Conservation (phyloP, 164 flowering plant species). For the Tetrastigma voinierianum region DNA sequence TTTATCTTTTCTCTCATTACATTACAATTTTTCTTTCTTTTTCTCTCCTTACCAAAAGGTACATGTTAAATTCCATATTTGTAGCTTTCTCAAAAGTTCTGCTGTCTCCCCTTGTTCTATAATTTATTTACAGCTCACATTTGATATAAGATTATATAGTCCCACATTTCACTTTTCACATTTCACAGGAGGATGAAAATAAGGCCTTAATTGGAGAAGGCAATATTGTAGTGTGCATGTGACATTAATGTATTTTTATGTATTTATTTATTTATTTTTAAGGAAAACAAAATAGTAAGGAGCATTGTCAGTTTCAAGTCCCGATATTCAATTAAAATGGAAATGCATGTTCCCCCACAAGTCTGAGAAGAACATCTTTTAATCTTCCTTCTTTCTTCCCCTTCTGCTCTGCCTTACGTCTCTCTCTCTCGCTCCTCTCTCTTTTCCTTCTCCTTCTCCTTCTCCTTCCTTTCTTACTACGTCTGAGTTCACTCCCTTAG, state of each 20-base stretch:
- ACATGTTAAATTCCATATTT: too few relatives aligned
- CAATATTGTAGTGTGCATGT: conserved; percentile 11
- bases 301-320: conserved; percentile 36
- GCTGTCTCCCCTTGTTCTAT: too few relatives aligned
- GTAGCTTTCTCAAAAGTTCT: too few relatives aligned
- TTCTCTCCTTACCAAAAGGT: neutral
- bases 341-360: conserved; percentile 7
- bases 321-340: conserved; percentile 29
- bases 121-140: too few relatives aligned
- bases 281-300: neutral
- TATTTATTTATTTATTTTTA: neutral
- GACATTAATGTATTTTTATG: conserved; percentile 6
- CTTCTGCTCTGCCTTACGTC: neutral
- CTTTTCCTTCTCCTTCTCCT: conserved; percentile 7
- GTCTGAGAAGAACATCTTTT: conserved; percentile 20
- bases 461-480: conserved; percentile 13
- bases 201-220: too few relatives aligned
- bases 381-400: conserved; percentile 25
- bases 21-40: neutral
- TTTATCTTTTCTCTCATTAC: conserved; percentile 11
- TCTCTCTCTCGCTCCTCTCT: conserved; percentile 7
- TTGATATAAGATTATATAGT: too few relatives aligned
- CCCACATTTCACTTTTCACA: too few relatives aligned
- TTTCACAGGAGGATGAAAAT: too few relatives aligned
- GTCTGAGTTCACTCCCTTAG: conserved; percentile 7